Base-by-base conservation (phyloP, 371 early-diverging fungal species). In the Mucor plumbeus region DNA sequence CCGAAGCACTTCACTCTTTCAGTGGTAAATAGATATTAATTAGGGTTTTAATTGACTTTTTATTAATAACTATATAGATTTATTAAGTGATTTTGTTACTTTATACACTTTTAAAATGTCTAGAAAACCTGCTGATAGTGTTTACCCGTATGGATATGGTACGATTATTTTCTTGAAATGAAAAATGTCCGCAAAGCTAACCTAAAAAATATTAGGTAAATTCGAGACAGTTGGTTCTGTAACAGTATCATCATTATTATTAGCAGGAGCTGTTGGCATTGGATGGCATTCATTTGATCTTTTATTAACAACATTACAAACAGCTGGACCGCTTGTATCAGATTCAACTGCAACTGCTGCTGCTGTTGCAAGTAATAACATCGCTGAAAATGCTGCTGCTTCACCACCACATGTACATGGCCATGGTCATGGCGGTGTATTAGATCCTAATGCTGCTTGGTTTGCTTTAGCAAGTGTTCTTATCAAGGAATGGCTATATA, bases 401-500 rank as follows among this genome's bases (percentile, higher is more conserved):
- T 35, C 57, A 14, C 19, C 57, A 10, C 36, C 59, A 36, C 65
- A 66, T 35, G 54, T 33, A 6, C 70, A 69, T 33, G 40, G 43
- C 10, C 61, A 63, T 56, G 59, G 33, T 15, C 61, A 63, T 56
- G 59, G 64, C 9, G 74, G 74, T n/a, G 71, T 74, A 13, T 56
- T 89, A 26, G 86, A 88, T 75, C 87, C 91, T n/a, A 85, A 87
- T 66, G 91, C 91, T 19, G 86, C 89, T 17, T 90, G 90, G 89
- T 87, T 90, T 82, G 91, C 90, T 0, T 75, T 83, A 15, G 81
- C 83, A 3, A 89, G 89, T 59, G 86, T 91, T 9, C 67, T 82
- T 19, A 73, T 88, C 33, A 91, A 91, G 57, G 91, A 91, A 71
- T 81, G 79, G 71, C 63, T 91, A 54, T 91, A 83, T 70, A 83